These are phyloP conservation scores for Botrytis byssoidea DNA, from an alignment of 2,329 filamentous ascomycete genomes.

Conservation along the genomic window DNA sequence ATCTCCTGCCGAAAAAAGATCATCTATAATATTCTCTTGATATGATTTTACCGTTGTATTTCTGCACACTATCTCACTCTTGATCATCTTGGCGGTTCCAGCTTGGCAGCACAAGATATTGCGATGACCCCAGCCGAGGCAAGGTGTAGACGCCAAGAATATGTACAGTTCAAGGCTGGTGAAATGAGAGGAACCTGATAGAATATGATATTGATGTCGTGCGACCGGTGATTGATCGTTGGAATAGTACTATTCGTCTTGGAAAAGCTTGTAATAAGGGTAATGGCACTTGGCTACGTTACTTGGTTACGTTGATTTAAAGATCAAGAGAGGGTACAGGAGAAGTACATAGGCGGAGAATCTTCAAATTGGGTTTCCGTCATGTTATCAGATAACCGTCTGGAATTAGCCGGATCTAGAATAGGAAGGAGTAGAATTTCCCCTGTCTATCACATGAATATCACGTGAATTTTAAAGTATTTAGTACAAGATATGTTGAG, in stretches of 20 bases:
- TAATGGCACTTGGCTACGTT: neutral
- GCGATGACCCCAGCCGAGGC: neutral
- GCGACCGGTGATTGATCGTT: neutral
- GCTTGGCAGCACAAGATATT: neutral
- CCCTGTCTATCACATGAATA: neutral
- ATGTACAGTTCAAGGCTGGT: neutral
- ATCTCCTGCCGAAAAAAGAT: slow-evolving; percentile 16
- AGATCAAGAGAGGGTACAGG: neutral
- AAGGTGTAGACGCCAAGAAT: neutral
- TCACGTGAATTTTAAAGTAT: neutral
- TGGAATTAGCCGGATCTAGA: slow-evolving; percentile 1
- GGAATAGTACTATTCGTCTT: neutral
- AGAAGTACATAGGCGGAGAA: neutral
- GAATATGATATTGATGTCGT: neutral
- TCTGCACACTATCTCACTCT: slow-evolving; percentile 2
- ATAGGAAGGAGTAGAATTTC: neutral
- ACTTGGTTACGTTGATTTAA: neutral
- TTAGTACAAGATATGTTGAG: neutral
- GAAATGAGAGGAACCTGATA: neutral
- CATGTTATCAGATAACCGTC: neutral
- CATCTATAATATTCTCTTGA: neutral
- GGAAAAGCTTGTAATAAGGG: neutral
- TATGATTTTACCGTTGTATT: neutral
- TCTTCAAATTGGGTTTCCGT: neutral
- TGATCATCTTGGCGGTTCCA: slow-evolving; percentile 7